phyloP scores from a whole-genome alignment of 1,139 yeast genomes.

The Kazachstania sp. region DNA sequence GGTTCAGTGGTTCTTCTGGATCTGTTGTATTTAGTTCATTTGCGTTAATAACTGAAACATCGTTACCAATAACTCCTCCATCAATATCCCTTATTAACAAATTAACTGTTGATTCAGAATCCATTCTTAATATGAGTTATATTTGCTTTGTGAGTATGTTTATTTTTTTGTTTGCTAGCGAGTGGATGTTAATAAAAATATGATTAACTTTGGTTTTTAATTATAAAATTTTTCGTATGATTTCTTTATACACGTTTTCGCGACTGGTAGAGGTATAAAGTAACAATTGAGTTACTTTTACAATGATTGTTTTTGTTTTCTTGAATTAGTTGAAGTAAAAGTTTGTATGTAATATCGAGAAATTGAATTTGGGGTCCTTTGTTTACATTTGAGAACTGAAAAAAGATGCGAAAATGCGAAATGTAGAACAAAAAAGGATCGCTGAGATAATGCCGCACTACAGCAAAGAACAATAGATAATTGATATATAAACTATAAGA shows the following conservation, averaged over 20 bases:
- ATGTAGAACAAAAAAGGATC: neutral
- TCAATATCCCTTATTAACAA: constrained; percentile 4
- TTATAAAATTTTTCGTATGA: no score
- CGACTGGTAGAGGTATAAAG: no score
- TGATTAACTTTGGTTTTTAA: neutral
- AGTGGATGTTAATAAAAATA: neutral
- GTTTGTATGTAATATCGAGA: neutral
- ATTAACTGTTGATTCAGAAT: constrained; percentile 5
- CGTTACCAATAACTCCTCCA: constrained; percentile 1
- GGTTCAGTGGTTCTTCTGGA: constrained; percentile 1
- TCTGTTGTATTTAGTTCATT: neutral
- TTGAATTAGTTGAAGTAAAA: no score
- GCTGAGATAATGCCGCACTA: neutral
- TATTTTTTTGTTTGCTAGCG: neutral
- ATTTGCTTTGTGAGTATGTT: neutral
- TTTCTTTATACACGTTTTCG: no score
- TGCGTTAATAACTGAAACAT: neutral
- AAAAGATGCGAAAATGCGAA: neutral
- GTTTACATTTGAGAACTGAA: neutral
- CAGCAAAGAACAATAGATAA: no score
- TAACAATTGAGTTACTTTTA: no score
- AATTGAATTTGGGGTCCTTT: neutral
- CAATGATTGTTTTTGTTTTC: no score
- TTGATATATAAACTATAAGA: no score
- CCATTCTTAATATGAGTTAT: neutral